phyloP scores from a whole-genome alignment of 1,139 yeast genomes.

The Candida tetrigidarum region DNA sequence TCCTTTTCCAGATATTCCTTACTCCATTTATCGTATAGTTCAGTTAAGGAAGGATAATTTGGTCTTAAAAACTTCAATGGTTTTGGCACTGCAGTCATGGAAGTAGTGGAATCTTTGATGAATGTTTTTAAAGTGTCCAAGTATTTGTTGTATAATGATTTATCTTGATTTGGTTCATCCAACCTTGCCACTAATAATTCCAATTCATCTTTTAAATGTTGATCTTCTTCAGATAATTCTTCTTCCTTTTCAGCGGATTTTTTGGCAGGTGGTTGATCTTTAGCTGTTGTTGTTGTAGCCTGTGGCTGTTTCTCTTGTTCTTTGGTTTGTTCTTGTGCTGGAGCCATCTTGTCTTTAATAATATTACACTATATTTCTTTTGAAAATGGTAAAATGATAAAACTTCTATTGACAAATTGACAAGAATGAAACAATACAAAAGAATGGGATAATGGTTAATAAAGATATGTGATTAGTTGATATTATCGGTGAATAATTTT shows the following conservation, averaged over 20 bases:
- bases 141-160: slow-evolving; percentile 57
- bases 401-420: too few species aligned
- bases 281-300: slow-evolving; percentile 12
- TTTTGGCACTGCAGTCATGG: slow-evolving; percentile 99
- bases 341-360: slow-evolving; percentile 21
- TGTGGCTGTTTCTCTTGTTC: slow-evolving; percentile 10
- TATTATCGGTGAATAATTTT: not conserved
- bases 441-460: too few species aligned
- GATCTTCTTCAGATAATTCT: slow-evolving; percentile 94
- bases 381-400: not conserved
- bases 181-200: slow-evolving; percentile 86
- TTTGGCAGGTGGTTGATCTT: slow-evolving; percentile 18
- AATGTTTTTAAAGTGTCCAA: slow-evolving; percentile 72
- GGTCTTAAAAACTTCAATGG: slow-evolving; percentile 96
- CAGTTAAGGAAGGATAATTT: slow-evolving; percentile 69
- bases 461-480: not conserved
- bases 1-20: slow-evolving; percentile 55
- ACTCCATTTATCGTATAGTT: slow-evolving; percentile 71
- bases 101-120: slow-evolving; percentile 92
- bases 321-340: slow-evolving; percentile 24
- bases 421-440: not conserved
- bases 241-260: slow-evolving; percentile 52
- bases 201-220: slow-evolving; percentile 82
- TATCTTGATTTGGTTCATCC: slow-evolving; percentile 44
- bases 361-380: not conserved